Evolutionary conservation across 2,329 filamentous ascomycete species (phyloP).

Genomic region (Pseudogymnoascus verrucosus): DNA sequence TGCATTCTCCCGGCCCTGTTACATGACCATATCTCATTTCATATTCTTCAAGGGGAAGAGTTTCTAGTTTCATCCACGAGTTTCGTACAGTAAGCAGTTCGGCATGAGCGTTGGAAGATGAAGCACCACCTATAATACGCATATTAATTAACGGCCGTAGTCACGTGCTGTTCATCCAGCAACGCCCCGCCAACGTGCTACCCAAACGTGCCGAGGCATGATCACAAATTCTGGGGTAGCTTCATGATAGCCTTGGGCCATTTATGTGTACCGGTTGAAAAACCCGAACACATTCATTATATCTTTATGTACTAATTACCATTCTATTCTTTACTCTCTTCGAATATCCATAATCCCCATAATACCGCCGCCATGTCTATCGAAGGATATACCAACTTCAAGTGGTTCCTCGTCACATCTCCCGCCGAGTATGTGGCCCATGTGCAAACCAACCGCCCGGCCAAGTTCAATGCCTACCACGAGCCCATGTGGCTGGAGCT

Average conservation of each 20-base stretch:
- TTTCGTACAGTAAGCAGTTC: neutral
- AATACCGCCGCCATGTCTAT: neutral
- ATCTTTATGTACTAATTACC: neutral
- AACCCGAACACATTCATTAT: neutral
- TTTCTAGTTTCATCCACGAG: neutral
- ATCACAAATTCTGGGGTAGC: neutral
- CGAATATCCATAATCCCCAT: neutral
- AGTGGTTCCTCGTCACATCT: conserved; percentile 67
- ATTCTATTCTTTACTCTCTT: neutral
- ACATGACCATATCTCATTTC: neutral
- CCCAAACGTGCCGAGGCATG: neutral
- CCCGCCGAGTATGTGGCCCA: conserved; percentile 71
- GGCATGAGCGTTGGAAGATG: neutral
- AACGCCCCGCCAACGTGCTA: neutral
- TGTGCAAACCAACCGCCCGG: conserved; percentile 80
- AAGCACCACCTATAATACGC: neutral
- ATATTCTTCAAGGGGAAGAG: neutral
- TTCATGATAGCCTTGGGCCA: neutral
- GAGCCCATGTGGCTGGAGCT: conserved; percentile 83
- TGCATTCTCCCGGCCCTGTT: neutral
- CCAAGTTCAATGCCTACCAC: conserved; percentile 83
- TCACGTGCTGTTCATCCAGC: neutral
- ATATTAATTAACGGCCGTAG: neutral
- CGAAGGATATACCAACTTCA: conserved; percentile 39
- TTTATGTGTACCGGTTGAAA: neutral